phyloP scores from a whole-genome alignment of 352 stramenopile genomes.

The Thraustochytrium sp. region DNA sequence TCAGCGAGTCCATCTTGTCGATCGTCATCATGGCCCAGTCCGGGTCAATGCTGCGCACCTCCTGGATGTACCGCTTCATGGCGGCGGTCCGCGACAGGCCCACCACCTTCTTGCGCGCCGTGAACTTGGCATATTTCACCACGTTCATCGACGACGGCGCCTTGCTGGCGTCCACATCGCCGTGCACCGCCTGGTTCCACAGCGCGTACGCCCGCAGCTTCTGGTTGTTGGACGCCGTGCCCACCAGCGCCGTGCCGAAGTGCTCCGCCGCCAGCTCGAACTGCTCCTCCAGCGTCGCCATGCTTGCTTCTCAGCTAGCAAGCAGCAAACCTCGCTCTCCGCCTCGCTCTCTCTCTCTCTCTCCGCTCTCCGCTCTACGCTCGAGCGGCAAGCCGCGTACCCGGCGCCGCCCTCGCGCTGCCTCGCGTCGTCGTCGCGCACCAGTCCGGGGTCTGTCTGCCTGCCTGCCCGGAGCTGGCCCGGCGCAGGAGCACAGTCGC shows the following conservation, averaged over 20 bases:
- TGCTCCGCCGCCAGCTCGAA: slow-evolving; percentile 17
- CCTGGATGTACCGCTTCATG: slow-evolving; percentile 22
- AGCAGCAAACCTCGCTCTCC: no score
- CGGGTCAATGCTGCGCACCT: slow-evolving; percentile 1
- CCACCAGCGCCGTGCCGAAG: background rate
- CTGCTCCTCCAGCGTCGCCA: slow-evolving; percentile 26
- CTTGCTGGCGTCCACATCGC: background rate
- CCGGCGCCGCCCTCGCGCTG: no score
- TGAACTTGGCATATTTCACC: slow-evolving; percentile 9
- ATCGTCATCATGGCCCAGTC: background rate
- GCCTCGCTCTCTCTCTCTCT: no score
- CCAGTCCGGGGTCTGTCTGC: no score
- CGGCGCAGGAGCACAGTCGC: no score
- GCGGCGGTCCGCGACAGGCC: background rate
- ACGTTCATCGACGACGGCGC: background rate
- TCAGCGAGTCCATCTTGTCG: background rate
- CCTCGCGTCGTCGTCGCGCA: no score
- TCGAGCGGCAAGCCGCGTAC: no score
- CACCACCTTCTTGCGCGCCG: background rate
- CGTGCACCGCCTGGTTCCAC: slow-evolving; percentile 2
- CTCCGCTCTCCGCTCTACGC: no score
- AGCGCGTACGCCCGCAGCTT: slow-evolving; percentile 17
- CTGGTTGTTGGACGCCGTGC: slow-evolving; percentile 2
- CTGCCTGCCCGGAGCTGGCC: no score
- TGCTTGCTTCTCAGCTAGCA: no score